Evolutionary conservation across 2,329 filamentous ascomycete species (phyloP).

Genomic region (Cercospora beticola): DNA sequence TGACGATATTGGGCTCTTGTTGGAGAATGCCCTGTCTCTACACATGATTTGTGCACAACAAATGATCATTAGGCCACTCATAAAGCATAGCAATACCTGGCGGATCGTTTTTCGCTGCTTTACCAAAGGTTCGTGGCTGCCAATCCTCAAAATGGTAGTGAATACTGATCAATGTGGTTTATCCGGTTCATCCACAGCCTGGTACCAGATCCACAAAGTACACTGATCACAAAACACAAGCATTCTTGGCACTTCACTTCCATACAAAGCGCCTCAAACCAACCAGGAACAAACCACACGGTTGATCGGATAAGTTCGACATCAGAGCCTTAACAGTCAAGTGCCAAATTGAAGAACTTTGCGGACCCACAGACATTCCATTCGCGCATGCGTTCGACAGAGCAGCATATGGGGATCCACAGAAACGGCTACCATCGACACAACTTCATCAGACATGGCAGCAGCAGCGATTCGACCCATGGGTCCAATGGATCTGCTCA

Average conservation of each 20-base stretch:
- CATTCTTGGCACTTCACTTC: background rate
- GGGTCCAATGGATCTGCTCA: slow-evolving; percentile 78
- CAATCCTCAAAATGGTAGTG: background rate
- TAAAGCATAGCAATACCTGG: background rate
- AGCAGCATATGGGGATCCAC: background rate
- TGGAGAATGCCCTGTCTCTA: background rate
- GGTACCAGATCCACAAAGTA: background rate
- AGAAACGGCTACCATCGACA: background rate
- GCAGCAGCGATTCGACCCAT: slow-evolving; percentile 71
- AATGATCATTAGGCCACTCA: background rate
- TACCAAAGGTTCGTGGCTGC: background rate
- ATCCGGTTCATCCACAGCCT: background rate
- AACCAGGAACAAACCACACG: background rate
- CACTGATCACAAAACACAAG: background rate
- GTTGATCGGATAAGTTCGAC: background rate
- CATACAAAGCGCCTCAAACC: background rate
- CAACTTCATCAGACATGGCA: background rate
- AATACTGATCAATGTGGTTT: background rate
- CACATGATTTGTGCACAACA: background rate
- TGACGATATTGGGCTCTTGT: background rate
- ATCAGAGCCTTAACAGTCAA: background rate
- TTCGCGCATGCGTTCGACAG: background rate
- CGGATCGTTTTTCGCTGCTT: background rate
- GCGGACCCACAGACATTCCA: background rate
- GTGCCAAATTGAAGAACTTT: background rate